Conservation (phyloP, 225 moss, liverwort and hornwort genomes). For the Thuidium tamariscinum region DNA sequence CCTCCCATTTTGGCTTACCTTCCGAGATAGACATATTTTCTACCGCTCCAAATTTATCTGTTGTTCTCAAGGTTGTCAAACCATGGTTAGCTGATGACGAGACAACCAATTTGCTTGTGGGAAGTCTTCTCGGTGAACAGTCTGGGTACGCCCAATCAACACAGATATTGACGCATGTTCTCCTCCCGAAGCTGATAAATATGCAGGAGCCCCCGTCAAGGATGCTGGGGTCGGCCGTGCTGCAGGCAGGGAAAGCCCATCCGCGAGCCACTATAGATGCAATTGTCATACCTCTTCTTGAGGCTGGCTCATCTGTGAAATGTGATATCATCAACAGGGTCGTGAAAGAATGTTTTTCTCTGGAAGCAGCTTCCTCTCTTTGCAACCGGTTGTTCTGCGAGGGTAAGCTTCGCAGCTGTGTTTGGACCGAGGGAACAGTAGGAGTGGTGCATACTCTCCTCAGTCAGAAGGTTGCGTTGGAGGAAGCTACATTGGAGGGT, state of each 20-base stretch:
- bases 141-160: slow-evolving; percentile 62
- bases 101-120: slow-evolving; percentile 49
- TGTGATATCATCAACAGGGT: slow-evolving; percentile 64
- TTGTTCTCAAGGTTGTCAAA: slow-evolving; percentile 39
- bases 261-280: slow-evolving; percentile 67
- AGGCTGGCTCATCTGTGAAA: slow-evolving; percentile 35
- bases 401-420: not conserved
- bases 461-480: slow-evolving; percentile 31
- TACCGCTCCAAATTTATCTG: slow-evolving; percentile 10
- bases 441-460: slow-evolving; percentile 54
- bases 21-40: slow-evolving; percentile 37
- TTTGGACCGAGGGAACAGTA: slow-evolving; percentile 64
- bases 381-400: slow-evolving; percentile 42
- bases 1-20: slow-evolving; percentile 31
- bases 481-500: slow-evolving; percentile 32
- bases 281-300: slow-evolving; percentile 51
- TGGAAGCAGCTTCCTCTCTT: slow-evolving; percentile 30
- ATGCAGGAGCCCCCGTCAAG: slow-evolving; percentile 55
- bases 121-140: slow-evolving; percentile 47
- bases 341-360: slow-evolving; percentile 57
- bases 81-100: slow-evolving; percentile 75
- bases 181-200: slow-evolving; percentile 48
- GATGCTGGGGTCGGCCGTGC: slow-evolving; percentile 30
- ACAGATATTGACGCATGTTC: slow-evolving; percentile 40
- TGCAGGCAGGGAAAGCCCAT: slow-evolving; percentile 67